A percentile compares a stretch with the other conserved stretches of the same genome.
Conservation (phyloP, 345 rosid genomes). For the Orychophragmus violaceus region DNA sequence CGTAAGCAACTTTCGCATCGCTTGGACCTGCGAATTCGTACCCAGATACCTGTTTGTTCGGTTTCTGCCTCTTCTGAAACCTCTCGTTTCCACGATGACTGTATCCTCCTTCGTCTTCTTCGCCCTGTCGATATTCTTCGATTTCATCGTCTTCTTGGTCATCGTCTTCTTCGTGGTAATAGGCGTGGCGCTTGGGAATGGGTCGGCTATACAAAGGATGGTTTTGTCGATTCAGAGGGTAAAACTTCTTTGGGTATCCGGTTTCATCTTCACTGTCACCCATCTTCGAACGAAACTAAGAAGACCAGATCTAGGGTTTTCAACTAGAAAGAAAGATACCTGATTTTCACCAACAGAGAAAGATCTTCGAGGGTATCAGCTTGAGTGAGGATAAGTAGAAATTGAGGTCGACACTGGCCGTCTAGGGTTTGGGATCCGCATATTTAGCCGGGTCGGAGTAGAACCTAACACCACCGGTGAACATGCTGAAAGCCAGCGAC, state of each 20-base stretch:
- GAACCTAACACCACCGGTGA: slow-evolving; percentile 31
- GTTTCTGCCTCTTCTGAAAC: slow-evolving; percentile 67
- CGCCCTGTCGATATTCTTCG: too few species aligned
- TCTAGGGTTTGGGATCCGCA: slow-evolving; percentile 20
- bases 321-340: slow-evolving; percentile 1
- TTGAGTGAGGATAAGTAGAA: not conserved
- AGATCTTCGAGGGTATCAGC: not conserved
- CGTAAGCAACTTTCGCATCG: slow-evolving; percentile 63
- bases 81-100: slow-evolving; percentile 41
- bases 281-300: slow-evolving; percentile 39
- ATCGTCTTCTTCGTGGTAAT: slow-evolving; percentile 31
- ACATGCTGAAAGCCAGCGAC: slow-evolving; percentile 8
- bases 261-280: slow-evolving; percentile 72
- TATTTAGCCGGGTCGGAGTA: slow-evolving; percentile 15
- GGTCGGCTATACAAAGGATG: slow-evolving; percentile 40
- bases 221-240: slow-evolving; percentile 50
- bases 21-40: slow-evolving; percentile 71
- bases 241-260: slow-evolving; percentile 54
- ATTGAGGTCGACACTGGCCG: slow-evolving; percentile 8
- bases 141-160: slow-evolving; percentile 23
- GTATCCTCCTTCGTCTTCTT: slow-evolving; percentile 31
- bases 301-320: slow-evolving; percentile 22
- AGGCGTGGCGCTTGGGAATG: slow-evolving; percentile 25
- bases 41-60: slow-evolving; percentile 60
- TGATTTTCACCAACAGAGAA: not conserved